Evolutionary conservation across 2,329 filamentous ascomycete genomes (phyloP).

Genomic region (Aspergillus intermedius): DNA sequence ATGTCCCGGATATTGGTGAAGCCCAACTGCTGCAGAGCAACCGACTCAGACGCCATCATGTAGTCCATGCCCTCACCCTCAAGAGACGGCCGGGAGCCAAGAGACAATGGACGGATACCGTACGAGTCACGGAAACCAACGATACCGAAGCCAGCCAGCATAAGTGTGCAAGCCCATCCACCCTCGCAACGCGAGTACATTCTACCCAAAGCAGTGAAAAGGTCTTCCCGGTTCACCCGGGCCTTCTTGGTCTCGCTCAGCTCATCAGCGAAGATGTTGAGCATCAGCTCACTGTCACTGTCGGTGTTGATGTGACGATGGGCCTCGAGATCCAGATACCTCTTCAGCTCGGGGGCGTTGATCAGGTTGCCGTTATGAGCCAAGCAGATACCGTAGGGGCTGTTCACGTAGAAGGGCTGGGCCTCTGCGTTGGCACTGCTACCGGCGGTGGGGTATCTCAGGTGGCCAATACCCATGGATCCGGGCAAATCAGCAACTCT

Average conservation of each 20-base stretch:
- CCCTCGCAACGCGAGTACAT: constrained; percentile 70
- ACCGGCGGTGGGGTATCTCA: constrained; percentile 85
- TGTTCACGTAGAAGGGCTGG: constrained; percentile 89
- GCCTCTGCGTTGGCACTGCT: constrained; percentile 78
- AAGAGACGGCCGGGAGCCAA: constrained; percentile 66
- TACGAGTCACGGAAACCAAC: constrained; percentile 73
- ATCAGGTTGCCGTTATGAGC: constrained; percentile 86
- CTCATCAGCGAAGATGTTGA: constrained; percentile 82
- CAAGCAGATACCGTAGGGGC: constrained; percentile 73
- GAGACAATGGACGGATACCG: constrained; percentile 74
- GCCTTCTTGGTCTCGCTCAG: constrained; percentile 74
- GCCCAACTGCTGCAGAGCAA: constrained; percentile 74
- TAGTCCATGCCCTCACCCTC: constrained; percentile 67
- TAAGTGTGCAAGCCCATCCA: constrained; percentile 72
- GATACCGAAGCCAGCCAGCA: constrained; percentile 75
- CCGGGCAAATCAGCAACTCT: constrained; percentile 69
- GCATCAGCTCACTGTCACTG: constrained; percentile 77
- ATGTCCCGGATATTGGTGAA: constrained; percentile 73
- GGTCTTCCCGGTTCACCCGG: constrained; percentile 69
- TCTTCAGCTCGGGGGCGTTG: constrained; percentile 64
- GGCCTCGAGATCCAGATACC: constrained; percentile 68
- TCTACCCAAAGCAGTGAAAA: constrained; percentile 63
- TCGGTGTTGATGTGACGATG: constrained; percentile 87
- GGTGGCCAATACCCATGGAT: constrained; percentile 78
- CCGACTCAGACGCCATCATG: constrained; percentile 84